phyloP scores from a whole-genome alignment of 257 asterid genomes.

The Ilex aquifolium region DNA sequence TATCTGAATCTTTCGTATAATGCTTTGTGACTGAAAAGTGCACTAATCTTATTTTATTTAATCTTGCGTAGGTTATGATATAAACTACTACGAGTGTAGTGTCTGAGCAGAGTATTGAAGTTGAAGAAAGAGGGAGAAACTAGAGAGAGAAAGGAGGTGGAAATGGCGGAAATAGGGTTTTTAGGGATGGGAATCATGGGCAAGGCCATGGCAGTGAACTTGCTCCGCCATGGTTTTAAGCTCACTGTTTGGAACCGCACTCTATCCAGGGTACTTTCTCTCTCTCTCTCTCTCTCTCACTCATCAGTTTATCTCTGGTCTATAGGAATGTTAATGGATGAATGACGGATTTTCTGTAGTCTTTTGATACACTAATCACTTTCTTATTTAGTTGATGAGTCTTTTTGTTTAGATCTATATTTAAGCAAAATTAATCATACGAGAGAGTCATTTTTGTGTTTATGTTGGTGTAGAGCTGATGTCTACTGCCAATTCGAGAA shows the following conservation, averaged over 20 bases:
- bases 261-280: conserved; percentile 52
- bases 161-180: conserved; percentile 88
- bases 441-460: background rate
- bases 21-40: too few relatives aligned
- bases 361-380: too few relatives aligned
- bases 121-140: background rate
- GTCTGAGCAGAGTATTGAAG: conserved; percentile 3
- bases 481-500: background rate
- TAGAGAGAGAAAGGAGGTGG: background rate
- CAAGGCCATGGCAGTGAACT: conserved; percentile 90
- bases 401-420: background rate
- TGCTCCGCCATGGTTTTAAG: conserved; percentile 89
- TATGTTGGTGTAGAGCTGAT: background rate
- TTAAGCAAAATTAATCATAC: background rate
- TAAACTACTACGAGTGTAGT: too few relatives aligned
- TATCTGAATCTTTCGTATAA: too few relatives aligned
- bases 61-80: too few relatives aligned
- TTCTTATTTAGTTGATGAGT: too few relatives aligned
- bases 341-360: too few relatives aligned
- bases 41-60: too few relatives aligned
- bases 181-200: conserved; percentile 97
- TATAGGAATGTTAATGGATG: too few relatives aligned
- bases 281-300: background rate
- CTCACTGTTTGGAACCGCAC: conserved; percentile 99
- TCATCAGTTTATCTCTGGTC: background rate